phyloP scores from a whole-genome alignment of 1,284 basidiomycete species.

The Sphagnurus paluster region DNA sequence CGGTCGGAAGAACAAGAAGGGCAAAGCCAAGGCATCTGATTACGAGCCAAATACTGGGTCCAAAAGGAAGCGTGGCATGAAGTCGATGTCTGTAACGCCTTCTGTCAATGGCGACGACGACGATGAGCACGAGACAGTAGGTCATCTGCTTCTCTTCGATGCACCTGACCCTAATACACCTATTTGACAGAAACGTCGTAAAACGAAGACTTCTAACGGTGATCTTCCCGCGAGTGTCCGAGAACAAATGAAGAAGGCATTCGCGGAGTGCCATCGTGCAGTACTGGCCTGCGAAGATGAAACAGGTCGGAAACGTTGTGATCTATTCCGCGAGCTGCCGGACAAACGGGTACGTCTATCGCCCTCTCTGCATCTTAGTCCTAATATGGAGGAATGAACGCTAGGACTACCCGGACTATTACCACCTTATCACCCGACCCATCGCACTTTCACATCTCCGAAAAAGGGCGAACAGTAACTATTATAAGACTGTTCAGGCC shows the following conservation, averaged over 20 bases:
- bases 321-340: conserved; percentile 81
- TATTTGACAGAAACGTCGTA: conserved; percentile 70
- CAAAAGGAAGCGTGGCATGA: conserved; percentile 73
- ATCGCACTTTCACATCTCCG: conserved; percentile 89
- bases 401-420: conserved; percentile 92
- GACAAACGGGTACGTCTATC: conserved; percentile 59
- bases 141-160: conserved; percentile 25
- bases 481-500: conserved; percentile 75
- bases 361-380: conserved; percentile 1
- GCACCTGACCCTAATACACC: conserved; percentile 1
- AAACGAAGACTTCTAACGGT: conserved; percentile 47
- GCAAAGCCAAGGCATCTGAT: conserved; percentile 57
- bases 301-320: conserved; percentile 76
- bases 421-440: conserved; percentile 73
- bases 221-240: conserved; percentile 58
- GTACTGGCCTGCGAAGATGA: conserved; percentile 75
- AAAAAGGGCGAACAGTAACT: conserved; percentile 73
- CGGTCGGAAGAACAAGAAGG: conserved; percentile 64
- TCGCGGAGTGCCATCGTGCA: conserved; percentile 80
- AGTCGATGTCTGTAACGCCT: conserved; percentile 77
- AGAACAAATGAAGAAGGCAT: conserved; percentile 84
- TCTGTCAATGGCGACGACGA: conserved; percentile 73
- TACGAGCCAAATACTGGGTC: conserved; percentile 46
- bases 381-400: conserved; percentile 9
- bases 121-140: conserved; percentile 63